Base-by-base conservation (phyloP, 225 moss, liverwort and hornwort genomes). In the Asterella californica region DNA sequence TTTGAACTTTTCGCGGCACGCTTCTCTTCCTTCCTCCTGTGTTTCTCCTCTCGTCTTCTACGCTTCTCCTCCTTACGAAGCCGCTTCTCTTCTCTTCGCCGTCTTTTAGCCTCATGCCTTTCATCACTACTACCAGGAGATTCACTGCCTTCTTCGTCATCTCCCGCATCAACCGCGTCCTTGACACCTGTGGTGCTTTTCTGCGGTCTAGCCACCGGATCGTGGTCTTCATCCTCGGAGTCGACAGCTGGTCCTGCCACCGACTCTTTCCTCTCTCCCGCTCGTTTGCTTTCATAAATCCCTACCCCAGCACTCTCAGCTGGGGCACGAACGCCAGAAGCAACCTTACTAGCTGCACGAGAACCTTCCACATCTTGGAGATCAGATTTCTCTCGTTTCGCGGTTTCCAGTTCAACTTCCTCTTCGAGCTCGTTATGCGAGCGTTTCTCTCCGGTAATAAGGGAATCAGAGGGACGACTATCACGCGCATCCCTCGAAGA, bases 1-100 rank as follows among this genome's bases (percentile, higher is more conserved):
- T 81, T 86, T 45, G 83, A 76, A 25, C 85, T 70, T 85, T 88
- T 94, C 66, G 87, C 83, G 22, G 86, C 92, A 76, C 90, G 91
- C 80, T 85, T 94, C 52, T 90, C 94, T 61, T 89, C 94, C 86
- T 81, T 94, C 48, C 89, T 90, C 81, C 79, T 91, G 80, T 91
- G 91, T 78, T 89, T 96, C 85, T 96, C 92, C 80, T 94, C 94
- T 81, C 90, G 91, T 78, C 84, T 91, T 75, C 84, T 90, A n/a
- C 88, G 92, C 78, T 93, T 91, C 82, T 91, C 96, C 83, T 94
- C 96, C 84, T 89, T 92, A 24, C 94, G 91, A 3, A 86, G 82
- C 9, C 90, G 87, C 79, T 89, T 96, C 74, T 93, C 94, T 84
- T 96, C 96, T 82, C 91, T 96, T 53, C 87, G 87, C 37, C 85